A percentile compares a stretch with the other conserved stretches of the same genome.
phyloP scores from a whole-genome alignment of 306 rosid species.

The Astragalus glycyphyllos region DNA sequence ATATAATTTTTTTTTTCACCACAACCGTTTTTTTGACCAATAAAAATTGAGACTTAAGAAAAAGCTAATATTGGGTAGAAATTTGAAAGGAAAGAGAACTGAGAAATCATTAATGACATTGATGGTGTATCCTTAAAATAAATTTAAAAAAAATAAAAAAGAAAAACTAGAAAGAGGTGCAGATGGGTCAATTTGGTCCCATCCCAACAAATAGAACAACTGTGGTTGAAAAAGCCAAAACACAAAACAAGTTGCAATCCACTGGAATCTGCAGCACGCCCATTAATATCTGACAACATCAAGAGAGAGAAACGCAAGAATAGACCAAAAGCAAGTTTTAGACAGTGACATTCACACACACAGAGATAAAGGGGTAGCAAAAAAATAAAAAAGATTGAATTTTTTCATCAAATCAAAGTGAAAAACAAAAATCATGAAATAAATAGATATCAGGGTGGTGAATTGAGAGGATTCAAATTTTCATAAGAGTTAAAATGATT shows the following conservation, averaged over 20 bases:
- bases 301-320: slow-evolving; percentile 46
- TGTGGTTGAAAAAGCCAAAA: slow-evolving; percentile 68
- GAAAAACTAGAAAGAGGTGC: slow-evolving; percentile 45
- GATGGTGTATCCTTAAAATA: slow-evolving; percentile 69
- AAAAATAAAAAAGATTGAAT: neutral
- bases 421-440: neutral
- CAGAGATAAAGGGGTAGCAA: neutral
- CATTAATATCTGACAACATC: slow-evolving; percentile 71
- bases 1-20: no score
- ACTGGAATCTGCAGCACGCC: slow-evolving; percentile 59
- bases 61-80: slow-evolving; percentile 43
- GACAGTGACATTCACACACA: neutral
- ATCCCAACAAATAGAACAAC: slow-evolving; percentile 72
- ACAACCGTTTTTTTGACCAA: no score
- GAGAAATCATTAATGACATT: slow-evolving; percentile 62
- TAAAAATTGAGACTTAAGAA: neutral
- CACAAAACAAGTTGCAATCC: slow-evolving; percentile 74
- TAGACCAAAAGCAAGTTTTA: slow-evolving; percentile 25
- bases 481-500: neutral
- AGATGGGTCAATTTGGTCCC: slow-evolving; percentile 87
- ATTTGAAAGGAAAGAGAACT: slow-evolving; percentile 53
- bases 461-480: neutral
- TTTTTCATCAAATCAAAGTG: slow-evolving; percentile 14
- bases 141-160: slow-evolving; percentile 37
- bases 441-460: neutral